Percentiles rank a stretch among this genome's conserved stretches.
phyloP scores from a whole-genome alignment of 768 basidiomycete species.

The Trametes elegans region DNA sequence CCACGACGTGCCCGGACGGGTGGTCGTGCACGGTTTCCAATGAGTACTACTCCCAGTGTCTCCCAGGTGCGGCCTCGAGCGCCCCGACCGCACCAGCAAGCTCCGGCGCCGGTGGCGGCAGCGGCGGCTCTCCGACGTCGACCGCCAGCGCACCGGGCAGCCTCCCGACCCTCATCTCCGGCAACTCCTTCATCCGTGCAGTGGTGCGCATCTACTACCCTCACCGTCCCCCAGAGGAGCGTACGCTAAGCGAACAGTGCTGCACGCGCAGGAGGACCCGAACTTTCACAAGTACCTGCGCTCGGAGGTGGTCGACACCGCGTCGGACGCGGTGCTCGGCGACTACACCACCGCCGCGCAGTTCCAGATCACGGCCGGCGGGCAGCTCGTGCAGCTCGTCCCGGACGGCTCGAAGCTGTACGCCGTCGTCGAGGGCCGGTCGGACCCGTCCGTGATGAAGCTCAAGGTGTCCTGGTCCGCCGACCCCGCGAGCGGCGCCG shows the following conservation, averaged over 20 bases:
- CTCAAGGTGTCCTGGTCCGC: conserved; percentile 49
- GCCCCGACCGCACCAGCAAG: conserved; percentile 20
- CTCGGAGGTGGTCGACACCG: conserved; percentile 43
- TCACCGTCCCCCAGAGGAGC: background rate
- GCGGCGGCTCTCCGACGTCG: conserved; percentile 22
- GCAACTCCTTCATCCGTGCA: conserved; percentile 56
- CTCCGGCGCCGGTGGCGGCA: conserved; percentile 10
- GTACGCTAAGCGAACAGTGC: background rate
- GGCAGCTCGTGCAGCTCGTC: conserved; percentile 52
- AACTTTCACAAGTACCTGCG: conserved; percentile 64
- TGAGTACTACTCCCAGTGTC: conserved; percentile 53
- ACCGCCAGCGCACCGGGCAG: conserved; percentile 27
- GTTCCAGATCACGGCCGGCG: conserved; percentile 52
- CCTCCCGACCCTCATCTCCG: conserved; percentile 44
- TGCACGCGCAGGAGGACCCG: conserved; percentile 43
- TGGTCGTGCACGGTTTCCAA: conserved; percentile 45
- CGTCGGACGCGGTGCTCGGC: conserved; percentile 50
- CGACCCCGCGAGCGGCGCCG: conserved; percentile 44
- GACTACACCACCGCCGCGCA: conserved; percentile 51
- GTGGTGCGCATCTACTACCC: conserved; percentile 39
- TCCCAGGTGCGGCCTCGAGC: conserved; percentile 39
- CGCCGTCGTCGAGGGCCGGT: conserved; percentile 46
- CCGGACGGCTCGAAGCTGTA: conserved; percentile 44
- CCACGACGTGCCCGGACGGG: conserved; percentile 47
- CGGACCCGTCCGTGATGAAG: conserved; percentile 46